A percentile compares a stretch with the other conserved stretches of the same genome.
Evolutionary conservation across 768 basidiomycete genomes (phyloP).

Genomic region (Boletellus ananas): DNA sequence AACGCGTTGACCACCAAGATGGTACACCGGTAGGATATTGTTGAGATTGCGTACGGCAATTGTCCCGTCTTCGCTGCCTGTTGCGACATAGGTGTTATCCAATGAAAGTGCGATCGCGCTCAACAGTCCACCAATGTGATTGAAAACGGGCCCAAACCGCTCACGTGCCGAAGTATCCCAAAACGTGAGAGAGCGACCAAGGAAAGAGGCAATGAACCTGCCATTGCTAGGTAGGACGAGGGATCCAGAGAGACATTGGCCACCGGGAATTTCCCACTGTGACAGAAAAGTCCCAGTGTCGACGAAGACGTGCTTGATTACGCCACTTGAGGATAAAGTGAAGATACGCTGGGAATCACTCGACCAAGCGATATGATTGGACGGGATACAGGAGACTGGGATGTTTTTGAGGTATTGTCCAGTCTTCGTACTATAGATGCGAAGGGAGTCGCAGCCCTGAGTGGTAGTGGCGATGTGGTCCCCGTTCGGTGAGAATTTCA

Average conservation of each 20-base stretch:
- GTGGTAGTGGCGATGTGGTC: neutral
- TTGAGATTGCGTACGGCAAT: neutral
- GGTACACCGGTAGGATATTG: neutral
- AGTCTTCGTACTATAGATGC: slow-evolving; percentile 1
- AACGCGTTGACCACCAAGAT: neutral
- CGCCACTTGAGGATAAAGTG: neutral
- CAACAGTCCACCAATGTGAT: neutral
- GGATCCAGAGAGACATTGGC: neutral
- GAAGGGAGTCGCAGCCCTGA: neutral
- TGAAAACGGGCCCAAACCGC: slow-evolving; percentile 2
- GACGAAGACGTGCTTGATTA: neutral
- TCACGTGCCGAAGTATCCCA: slow-evolving; percentile 6
- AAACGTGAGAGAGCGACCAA: neutral
- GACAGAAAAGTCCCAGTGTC: neutral
- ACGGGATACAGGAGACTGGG: neutral
- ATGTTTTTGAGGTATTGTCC: neutral
- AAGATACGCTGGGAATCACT: neutral
- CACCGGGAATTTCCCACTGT: neutral
- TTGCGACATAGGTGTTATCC: neutral
- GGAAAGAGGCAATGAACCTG: neutral
- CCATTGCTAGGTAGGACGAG: neutral
- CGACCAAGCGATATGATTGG: neutral
- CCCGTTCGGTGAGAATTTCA: slow-evolving; percentile 5
- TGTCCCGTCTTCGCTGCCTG: neutral
- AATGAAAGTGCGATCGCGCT: slow-evolving; percentile 5